Base-by-base conservation (phyloP, 1,284 basidiomycete species). In the Tylopilus orsonianus region DNA sequence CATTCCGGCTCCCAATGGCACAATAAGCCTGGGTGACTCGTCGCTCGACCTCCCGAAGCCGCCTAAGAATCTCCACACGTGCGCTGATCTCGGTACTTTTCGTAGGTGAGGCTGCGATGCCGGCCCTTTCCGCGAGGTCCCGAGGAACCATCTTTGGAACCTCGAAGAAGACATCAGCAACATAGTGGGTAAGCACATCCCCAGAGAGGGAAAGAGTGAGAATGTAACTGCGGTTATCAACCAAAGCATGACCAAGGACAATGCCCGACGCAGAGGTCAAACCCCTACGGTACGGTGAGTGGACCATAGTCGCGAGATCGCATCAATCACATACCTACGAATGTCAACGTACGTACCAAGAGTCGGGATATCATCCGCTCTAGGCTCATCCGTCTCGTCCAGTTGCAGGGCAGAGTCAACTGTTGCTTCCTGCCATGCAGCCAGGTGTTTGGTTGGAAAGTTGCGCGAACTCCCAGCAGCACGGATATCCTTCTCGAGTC, bases 331-430 rank as follows among this genome's bases (percentile, higher is more conserved):
- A 48, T 55, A 82, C 85, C 76, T 76, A 53, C 84, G 73, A 27
- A 82, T 59, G 55, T 87, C 84, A 23, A 87, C 69, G 44, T 84
- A 80, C 14, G 80, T 73, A 0, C 84, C 85, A 2, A 73, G 44
- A 13, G 35, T 38, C 14, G 61, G 58, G n/a, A 61, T 48, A 27
- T 56, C 58, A 29, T 20, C 46, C 27, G 24, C 36, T 20, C 26
- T 13, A 7, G 45, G 34, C 6, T 61, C 62, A 9, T 56, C 61
- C 12, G 32, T 32, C 30, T 53, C 60, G 23, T 65, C 52, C 4
- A 49, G 34, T 20, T 41, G 48, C 32, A 29, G 27, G n/a, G 32
- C 19, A 29, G 46, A 14, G 32, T 55, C 49, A 23, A 32, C 33
- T 13, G 44, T 34, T 27, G 54, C 50, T 34, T 56, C 59, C 12